Evolutionary conservation across 164 flowering plant genomes (phyloP).

Genomic region (Kingdonia uniflora): DNA sequence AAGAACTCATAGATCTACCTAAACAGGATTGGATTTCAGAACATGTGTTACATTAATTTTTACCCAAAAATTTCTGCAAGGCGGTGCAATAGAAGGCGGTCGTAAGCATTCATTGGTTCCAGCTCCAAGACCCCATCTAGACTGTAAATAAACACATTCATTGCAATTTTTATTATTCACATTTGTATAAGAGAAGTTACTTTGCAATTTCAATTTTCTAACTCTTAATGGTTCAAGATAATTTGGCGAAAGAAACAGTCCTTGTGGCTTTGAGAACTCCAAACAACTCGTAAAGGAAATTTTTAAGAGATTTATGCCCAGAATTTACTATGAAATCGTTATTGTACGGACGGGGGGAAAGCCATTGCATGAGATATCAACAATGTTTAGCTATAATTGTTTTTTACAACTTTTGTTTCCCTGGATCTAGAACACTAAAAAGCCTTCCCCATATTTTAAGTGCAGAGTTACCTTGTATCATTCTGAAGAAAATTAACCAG

Average conservation of each 20-base stretch:
- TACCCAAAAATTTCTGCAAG: constrained; percentile 97
- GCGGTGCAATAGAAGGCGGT: constrained; percentile 85
- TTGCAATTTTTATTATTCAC: too few relatives aligned
- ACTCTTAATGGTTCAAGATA: neutral
- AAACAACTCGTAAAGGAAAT: too few relatives aligned
- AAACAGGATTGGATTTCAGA: neutral
- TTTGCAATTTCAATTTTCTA: too few relatives aligned
- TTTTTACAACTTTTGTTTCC: too few relatives aligned
- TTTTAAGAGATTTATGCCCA: too few relatives aligned
- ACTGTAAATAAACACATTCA: constrained; percentile 31
- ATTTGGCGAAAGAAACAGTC: neutral
- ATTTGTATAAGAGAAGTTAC: too few relatives aligned
- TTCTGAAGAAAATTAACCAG: constrained; percentile 58
- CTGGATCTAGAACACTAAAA: constrained; percentile 2
- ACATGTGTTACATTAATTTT: neutral
- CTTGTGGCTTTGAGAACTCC: too few relatives aligned
- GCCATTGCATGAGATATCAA: too few relatives aligned
- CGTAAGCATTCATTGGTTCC: constrained; percentile 79
- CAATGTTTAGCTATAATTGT: too few relatives aligned
- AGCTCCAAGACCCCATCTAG: constrained; percentile 55
- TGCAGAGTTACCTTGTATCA: constrained; percentile 44
- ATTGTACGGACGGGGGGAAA: too few relatives aligned
- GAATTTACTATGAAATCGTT: too few relatives aligned
- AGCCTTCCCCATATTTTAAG: neutral
- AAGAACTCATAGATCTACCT: neutral